phyloP scores from a whole-genome alignment of 768 basidiomycete genomes.

The Amanita brunnescens region DNA sequence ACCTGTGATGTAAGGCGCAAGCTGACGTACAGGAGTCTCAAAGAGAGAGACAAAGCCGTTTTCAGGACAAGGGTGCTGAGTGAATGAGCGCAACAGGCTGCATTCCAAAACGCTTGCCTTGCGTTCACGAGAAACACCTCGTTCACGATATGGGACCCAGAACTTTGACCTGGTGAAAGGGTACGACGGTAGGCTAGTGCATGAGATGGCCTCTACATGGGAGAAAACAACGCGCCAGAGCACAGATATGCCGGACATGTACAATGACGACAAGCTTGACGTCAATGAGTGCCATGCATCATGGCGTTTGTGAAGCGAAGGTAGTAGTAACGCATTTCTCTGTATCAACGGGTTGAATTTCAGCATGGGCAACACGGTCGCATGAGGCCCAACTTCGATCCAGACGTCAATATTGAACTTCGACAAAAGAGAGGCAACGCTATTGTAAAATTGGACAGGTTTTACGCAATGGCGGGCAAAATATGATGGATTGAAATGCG shows the following conservation, averaged over 20 bases:
- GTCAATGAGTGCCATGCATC: conserved; percentile 38
- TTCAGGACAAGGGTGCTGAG: conserved; percentile 29
- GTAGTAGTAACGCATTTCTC: conserved; percentile 29
- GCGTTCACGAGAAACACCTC: neutral
- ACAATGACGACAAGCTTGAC: conserved; percentile 39
- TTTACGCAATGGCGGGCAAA: conserved; percentile 50
- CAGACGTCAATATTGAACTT: conserved; percentile 31
- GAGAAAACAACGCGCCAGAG: conserved; percentile 49
- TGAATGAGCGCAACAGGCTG: conserved; percentile 32
- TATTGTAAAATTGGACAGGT: conserved; percentile 48
- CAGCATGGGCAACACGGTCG: conserved; percentile 49
- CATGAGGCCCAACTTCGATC: conserved; percentile 65
- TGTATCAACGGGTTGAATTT: conserved; percentile 28
- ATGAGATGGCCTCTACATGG: conserved; percentile 30
- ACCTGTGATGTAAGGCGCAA: conserved; percentile 41
- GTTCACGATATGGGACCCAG: conserved; percentile 44
- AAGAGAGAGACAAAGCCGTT: conserved; percentile 36
- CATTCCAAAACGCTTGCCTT: conserved; percentile 15
- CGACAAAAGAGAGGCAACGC: conserved; percentile 33
- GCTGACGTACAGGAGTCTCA: conserved; percentile 38
- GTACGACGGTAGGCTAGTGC: conserved; percentile 53
- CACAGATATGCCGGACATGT: conserved; percentile 29
- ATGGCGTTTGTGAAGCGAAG: conserved; percentile 39
- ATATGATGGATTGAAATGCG: conserved; percentile 41
- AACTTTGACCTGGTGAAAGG: conserved; percentile 49